Conservation (phyloP, 768 basidiomycete species). For the Termitomyces sp. region DNA sequence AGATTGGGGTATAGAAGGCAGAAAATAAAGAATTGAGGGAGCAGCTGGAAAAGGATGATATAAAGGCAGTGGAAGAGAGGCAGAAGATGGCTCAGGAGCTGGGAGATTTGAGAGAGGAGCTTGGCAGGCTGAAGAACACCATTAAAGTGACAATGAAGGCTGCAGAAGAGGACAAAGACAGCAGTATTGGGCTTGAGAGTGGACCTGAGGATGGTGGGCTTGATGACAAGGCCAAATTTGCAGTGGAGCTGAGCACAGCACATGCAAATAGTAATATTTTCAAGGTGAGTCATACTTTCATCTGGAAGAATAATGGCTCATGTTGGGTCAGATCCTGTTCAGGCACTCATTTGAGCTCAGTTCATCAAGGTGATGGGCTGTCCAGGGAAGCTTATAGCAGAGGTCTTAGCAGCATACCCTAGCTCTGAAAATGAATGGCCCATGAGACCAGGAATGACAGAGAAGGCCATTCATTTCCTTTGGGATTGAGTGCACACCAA, state of each 20-base stretch:
- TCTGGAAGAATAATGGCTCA: no score
- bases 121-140: not conserved
- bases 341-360: no score
- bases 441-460: no score
- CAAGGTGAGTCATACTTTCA: not conserved
- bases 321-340: no score
- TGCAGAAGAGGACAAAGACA: not conserved
- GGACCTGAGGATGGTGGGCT: not conserved
- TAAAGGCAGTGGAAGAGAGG: not conserved
- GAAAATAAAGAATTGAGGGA: not conserved
- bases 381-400: no score
- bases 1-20: no score
- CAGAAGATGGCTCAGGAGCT: not conserved
- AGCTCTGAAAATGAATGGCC: no score
- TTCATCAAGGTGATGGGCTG: no score
- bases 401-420: no score
- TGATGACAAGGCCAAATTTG: not conserved
- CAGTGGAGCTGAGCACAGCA: not conserved
- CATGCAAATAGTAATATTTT: not conserved
- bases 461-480: no score
- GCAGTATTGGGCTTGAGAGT: not conserved
- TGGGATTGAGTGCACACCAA: no score
- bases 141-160: not conserved
- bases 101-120: not conserved
- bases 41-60: not conserved